Base-by-base conservation (phyloP, 805 yeast species). In the Saccharomycopsis guyanensis region DNA sequence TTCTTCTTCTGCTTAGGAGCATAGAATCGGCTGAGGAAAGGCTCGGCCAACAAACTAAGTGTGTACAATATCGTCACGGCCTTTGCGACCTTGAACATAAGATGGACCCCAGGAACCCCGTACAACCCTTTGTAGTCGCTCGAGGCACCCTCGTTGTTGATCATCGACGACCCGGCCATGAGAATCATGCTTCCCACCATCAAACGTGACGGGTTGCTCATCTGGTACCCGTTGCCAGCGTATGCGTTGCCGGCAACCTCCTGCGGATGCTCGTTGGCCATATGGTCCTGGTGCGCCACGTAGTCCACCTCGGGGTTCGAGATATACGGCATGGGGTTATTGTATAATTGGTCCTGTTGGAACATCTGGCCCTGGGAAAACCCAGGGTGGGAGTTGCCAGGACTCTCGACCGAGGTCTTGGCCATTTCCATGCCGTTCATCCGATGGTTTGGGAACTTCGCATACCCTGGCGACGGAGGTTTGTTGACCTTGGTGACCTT, bases 341-440 rank as follows among this genome's bases (percentile, higher is more conserved):
- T 18, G 40, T 8, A 7, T 31, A 7, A 18, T 12, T 10, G 37
- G 37, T 15, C 37, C 20, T 31, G 23, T 3, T 6, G 23, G 27
- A 18, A 5, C 35, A 36, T 8, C 24, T 19, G 40, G 53, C 10
- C 8, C 20, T 23, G 40, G 49, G 19, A 22, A 3, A 24, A 5
- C 18, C 8, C 31, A 54, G 8, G 47, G 57, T 31, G 53, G 64
- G 7, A 24, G 42, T 36, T 33, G 44, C 15, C 25, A 20, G 32
- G 43, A 10, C 29, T 25, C 29, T 25, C 29, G 10, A 25, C 29
- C 10, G 29, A 10, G 29, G 10, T 25, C 29, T 25, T 6, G n/a
- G n/a, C n/a, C n/a, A n/a, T n/a, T n/a, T n/a, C n/a, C n/a, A n/a
- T n/a, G n/a, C n/a, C n/a, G n/a, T n/a, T n/a, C n/a, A n/a, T n/a